Base-by-base conservation (phyloP, 2,329 filamentous ascomycete species). In the Sarocladiaceae sp. region DNA sequence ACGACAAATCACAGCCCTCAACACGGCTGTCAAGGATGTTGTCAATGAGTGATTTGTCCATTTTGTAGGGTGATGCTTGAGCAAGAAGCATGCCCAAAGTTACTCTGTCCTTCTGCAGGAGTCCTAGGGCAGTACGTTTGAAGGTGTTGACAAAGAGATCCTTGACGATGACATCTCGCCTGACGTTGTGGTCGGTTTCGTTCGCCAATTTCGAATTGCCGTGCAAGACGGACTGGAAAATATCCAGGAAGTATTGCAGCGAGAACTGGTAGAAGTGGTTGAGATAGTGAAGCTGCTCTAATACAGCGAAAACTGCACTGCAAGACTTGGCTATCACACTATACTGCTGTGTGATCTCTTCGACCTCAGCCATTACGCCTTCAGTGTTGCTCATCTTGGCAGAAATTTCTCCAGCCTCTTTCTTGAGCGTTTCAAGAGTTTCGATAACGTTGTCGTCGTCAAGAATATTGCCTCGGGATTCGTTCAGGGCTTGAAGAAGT, bases 221-320 rank as follows among this genome's bases (percentile, higher is more conserved):
- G 60, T 87, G 87, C 35, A 99, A 79, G 7, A 99, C 94, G 5
- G 87, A 84, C 66, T 96, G 89, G 80, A 99, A 99, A 60, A 99
- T 99, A 66, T 97, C 89, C 52, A 96, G 82, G 73, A 99, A 99
- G 72, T 96, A 99, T 69, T 97, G 92, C 54, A 99, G 79, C 33
- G 94, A 99, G 78, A 99, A 99, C 67, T 97, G 95, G 71, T 99
- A 99, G 73, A 97, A 97, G 76, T 97, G 94, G 69, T 99, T 97
- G 67, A 99, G 86, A 66, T 97, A 95, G 70, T 97, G 93, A 53
- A 99, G 82, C 69, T 99, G 93, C 72, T 99, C 95, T 55, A 99
- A 77, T 13, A 99, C 89, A 28, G 95, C 91, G 67, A 97, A 99
- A 37, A 99, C 93, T 52, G 94, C 92, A 72, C 93, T 97, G 80